These are phyloP conservation scores for Fusarium brachygibbosum DNA, from an alignment of 2,329 filamentous ascomycete species.

Conservation along the genomic window DNA sequence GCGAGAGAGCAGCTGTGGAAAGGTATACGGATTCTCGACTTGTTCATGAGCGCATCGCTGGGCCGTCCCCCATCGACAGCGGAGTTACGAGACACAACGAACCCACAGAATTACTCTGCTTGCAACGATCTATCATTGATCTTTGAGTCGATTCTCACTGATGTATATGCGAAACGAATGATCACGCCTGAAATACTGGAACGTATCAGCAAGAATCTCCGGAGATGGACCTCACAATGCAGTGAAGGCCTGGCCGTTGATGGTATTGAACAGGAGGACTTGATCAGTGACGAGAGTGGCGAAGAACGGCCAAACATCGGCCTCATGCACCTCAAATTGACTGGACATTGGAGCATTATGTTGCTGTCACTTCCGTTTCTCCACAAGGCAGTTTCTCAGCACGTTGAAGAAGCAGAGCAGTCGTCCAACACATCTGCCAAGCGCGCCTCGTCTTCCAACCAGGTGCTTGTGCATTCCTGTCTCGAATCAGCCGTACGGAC, in stretches of 20 bases:
- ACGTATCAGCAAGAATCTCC: slow-evolving; percentile 44
- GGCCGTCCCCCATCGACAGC: slow-evolving; percentile 53
- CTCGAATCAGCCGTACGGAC: slow-evolving; percentile 54
- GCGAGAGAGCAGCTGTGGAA: slow-evolving; percentile 53
- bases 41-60: slow-evolving; percentile 53
- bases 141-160: slow-evolving; percentile 54
- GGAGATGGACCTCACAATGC: slow-evolving; percentile 45
- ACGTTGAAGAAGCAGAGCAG: slow-evolving; percentile 38
- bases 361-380: slow-evolving; percentile 55
- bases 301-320: slow-evolving; percentile 44
- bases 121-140: slow-evolving; percentile 55
- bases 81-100: slow-evolving; percentile 48
- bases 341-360: slow-evolving; percentile 57
- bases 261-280: slow-evolving; percentile 42
- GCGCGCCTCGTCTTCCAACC: slow-evolving; percentile 26
- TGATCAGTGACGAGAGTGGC: slow-evolving; percentile 34
- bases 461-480: slow-evolving; percentile 52
- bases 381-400: slow-evolving; percentile 48
- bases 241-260: slow-evolving; percentile 35
- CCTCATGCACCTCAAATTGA: slow-evolving; percentile 53
- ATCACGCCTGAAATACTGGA: slow-evolving; percentile 49
- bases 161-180: slow-evolving; percentile 54
- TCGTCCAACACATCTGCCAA: slow-evolving; percentile 19
- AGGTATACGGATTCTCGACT: slow-evolving; percentile 51
- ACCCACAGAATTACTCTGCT: slow-evolving; percentile 44